Conservation (phyloP, 1,284 basidiomycete genomes). For the Irpex rosettiformis region DNA sequence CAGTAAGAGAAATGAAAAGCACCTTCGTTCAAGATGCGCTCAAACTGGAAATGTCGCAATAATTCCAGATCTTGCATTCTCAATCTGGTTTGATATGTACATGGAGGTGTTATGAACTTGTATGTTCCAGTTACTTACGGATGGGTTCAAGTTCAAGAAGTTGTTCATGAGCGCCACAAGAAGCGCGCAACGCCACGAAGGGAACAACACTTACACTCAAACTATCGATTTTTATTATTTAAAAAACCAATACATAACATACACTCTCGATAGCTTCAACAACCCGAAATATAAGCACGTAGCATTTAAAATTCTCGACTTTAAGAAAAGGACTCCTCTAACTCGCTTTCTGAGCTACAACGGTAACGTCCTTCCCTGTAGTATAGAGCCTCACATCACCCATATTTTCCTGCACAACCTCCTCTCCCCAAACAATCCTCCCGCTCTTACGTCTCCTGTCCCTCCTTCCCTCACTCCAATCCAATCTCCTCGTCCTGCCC, state of each 20-base stretch:
- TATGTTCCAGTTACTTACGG: background rate
- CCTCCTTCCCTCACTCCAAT: background rate
- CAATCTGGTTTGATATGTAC: background rate
- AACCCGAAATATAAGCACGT: no score
- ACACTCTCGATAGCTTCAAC: no score
- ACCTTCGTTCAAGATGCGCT: conserved; percentile 60
- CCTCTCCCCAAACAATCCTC: background rate
- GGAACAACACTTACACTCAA: background rate
- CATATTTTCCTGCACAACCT: background rate
- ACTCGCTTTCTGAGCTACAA: background rate
- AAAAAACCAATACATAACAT: no score
- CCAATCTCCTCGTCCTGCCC: background rate
- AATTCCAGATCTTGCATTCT: conserved; percentile 12
- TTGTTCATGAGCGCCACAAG: background rate
- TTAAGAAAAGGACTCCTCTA: no score
- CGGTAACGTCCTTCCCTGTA: background rate
- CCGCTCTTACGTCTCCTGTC: background rate
- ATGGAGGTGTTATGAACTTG: no score
- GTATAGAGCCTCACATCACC: background rate
- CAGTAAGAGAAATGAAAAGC: no score
- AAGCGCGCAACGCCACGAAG: background rate
- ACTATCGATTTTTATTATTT: no score
- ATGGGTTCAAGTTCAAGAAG: background rate
- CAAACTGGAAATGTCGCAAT: conserved; percentile 42
- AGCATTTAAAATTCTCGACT: no score